Conservation (phyloP, 2,329 filamentous ascomycete genomes). For the Talaromyces marneffei region DNA sequence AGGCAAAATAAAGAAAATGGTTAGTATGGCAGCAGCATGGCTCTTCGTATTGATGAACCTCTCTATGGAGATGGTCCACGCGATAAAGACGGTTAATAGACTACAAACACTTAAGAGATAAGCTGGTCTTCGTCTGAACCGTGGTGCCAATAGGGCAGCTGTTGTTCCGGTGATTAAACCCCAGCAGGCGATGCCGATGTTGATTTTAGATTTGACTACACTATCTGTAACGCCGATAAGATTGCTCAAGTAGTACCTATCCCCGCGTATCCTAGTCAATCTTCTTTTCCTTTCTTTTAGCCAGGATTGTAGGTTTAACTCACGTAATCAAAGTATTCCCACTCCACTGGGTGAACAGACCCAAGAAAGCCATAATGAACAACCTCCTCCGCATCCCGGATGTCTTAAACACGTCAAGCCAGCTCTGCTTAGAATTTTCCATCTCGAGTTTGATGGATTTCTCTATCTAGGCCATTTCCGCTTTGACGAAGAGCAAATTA, state of each 20-base stretch:
- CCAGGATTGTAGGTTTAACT: background rate
- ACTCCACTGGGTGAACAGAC: constrained; percentile 35
- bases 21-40: constrained; percentile 33
- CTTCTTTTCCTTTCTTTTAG: constrained; percentile 8
- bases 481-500: constrained; percentile 49
- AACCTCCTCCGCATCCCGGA: constrained; percentile 34
- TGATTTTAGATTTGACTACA: constrained; percentile 37
- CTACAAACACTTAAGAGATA: constrained; percentile 46
- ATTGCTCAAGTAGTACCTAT: constrained; percentile 23
- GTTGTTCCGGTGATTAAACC: constrained; percentile 33
- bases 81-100: constrained; percentile 51
- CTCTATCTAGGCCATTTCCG: constrained; percentile 57
- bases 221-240: constrained; percentile 36
- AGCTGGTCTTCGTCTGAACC: constrained; percentile 41
- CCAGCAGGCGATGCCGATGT: constrained; percentile 37
- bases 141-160: constrained; percentile 36
- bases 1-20: constrained; percentile 56
- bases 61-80: constrained; percentile 49
- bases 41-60: constrained; percentile 30
- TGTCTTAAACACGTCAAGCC: constrained; percentile 26
- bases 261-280: constrained; percentile 30
- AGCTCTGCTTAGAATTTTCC: constrained; percentile 33
- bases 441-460: constrained; percentile 52
- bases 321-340: constrained; percentile 37
- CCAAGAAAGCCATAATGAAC: constrained; percentile 34